A percentile compares a stretch with the other conserved stretches of the same genome.
Conservation (phyloP, 192 early-diverging fungal species). For the Backusella macrospora region DNA sequence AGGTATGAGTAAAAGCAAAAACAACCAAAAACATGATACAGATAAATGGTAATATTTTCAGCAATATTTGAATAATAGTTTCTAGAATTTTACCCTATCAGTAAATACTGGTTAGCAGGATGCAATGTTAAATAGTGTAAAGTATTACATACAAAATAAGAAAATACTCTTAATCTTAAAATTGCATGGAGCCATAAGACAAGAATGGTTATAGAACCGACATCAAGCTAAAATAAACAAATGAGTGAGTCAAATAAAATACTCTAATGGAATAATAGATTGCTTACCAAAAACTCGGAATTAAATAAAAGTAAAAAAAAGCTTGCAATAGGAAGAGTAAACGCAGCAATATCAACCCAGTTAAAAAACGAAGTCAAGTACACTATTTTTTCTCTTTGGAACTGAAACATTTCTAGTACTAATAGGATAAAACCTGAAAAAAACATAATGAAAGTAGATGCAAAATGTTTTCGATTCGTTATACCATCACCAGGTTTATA, state of each 20-base stretch:
- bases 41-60: not conserved
- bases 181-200: conserved; percentile 21
- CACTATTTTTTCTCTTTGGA: not conserved
- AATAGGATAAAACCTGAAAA: not conserved
- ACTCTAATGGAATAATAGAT: too few relatives aligned
- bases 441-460: not conserved
- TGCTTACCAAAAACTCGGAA: not conserved
- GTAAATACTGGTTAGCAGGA: too few relatives aligned
- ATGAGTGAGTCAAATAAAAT: too few relatives aligned
- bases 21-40: conserved; percentile 8
- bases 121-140: not conserved
- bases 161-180: not conserved
- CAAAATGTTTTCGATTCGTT: not conserved
- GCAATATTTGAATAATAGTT: conserved; percentile 7
- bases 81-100: not conserved
- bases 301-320: not conserved
- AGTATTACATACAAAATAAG: conserved; percentile 7
- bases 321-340: not conserved
- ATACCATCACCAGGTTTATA: not conserved
- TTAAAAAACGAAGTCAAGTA: conserved; percentile 5
- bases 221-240: too few relatives aligned
- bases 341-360: conserved; percentile 5
- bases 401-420: not conserved
- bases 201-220: not conserved
- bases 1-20: conserved; percentile 16